These are phyloP conservation scores for Ascocoryne sarcoides DNA, from an alignment of 2,329 filamentous ascomycete species.

Conservation along the genomic window DNA sequence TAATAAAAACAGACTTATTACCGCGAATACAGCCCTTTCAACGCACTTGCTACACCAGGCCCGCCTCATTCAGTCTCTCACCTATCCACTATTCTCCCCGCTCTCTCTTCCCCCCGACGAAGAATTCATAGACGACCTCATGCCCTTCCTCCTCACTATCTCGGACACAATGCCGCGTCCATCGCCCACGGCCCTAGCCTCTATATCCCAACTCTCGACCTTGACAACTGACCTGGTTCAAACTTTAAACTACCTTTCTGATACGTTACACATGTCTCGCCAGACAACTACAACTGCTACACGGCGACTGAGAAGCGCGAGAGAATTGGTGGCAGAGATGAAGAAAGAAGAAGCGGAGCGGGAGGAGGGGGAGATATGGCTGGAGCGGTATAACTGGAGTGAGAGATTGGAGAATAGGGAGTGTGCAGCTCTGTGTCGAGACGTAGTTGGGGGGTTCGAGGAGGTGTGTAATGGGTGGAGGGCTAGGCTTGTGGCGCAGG, in stretches of 20 bases:
- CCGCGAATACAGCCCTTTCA: conserved; percentile 64
- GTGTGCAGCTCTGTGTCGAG: conserved; percentile 73
- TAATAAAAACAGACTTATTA: conserved; percentile 51
- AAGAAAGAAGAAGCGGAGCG: conserved; percentile 71
- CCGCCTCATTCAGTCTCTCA: conserved; percentile 64
- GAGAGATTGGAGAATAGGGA: conserved; percentile 66
- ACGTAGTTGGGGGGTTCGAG: conserved; percentile 88
- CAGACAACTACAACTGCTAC: conserved; percentile 79
- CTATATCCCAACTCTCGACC: conserved; percentile 58
- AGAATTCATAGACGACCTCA: conserved; percentile 58
- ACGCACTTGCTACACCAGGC: conserved; percentile 70
- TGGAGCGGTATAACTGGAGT: conserved; percentile 77
- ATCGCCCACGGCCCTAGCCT: conserved; percentile 53
- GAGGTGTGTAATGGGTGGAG: conserved; percentile 81
- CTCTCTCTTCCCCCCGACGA: conserved; percentile 53
- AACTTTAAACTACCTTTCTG: conserved; percentile 76
- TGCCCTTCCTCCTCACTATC: conserved; percentile 58
- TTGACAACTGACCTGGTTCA: conserved; percentile 67
- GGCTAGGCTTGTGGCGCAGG: conserved; percentile 60
- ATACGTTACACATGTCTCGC: conserved; percentile 88
- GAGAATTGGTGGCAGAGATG: conserved; percentile 80
- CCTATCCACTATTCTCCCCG: conserved; percentile 62
- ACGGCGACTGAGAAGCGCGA: conserved; percentile 69
- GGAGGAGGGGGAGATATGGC: conserved; percentile 75
- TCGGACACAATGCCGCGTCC: conserved; percentile 59